These are phyloP conservation scores for Solanum stenotomum DNA, from an alignment of 257 asterid species.

Conservation along the genomic window DNA sequence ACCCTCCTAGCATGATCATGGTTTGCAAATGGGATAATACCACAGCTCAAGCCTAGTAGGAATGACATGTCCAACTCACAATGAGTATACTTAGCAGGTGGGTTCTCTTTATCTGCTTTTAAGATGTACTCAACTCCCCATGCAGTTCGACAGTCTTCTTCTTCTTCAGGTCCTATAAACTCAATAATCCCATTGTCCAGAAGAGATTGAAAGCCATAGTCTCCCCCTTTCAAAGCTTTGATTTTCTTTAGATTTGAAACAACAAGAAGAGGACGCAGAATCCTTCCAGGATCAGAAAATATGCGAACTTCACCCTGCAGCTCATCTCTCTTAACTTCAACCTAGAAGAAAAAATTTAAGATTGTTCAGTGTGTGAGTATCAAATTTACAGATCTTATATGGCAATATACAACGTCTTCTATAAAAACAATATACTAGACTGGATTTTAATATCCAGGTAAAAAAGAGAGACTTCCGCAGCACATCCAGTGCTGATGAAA, in stretches of 20 bases:
- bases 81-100: slow-evolving; percentile 61
- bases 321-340: slow-evolving; percentile 75
- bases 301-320: slow-evolving; percentile 68
- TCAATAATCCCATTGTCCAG: slow-evolving; percentile 65
- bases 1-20: slow-evolving; percentile 89
- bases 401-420: background rate
- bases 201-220: slow-evolving; percentile 46
- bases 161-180: slow-evolving; percentile 91
- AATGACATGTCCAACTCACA: slow-evolving; percentile 84
- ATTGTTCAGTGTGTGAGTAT: background rate
- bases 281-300: slow-evolving; percentile 89
- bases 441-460: background rate
- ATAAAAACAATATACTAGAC: background rate
- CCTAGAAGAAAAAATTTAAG: slow-evolving; percentile 30
- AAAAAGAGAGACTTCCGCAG: background rate
- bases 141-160: slow-evolving; percentile 79
- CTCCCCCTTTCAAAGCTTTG: slow-evolving; percentile 46
- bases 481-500: background rate
- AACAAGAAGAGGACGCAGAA: slow-evolving; percentile 85
- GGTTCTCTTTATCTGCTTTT: slow-evolving; percentile 42
- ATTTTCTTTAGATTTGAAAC: slow-evolving; percentile 60
- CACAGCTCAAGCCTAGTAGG: slow-evolving; percentile 76
- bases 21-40: slow-evolving; percentile 79
- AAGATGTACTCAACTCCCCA: slow-evolving; percentile 68
- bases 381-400: background rate